Evolutionary conservation across 768 basidiomycete species (phyloP).

Genomic region (Podaxis sp.): DNA sequence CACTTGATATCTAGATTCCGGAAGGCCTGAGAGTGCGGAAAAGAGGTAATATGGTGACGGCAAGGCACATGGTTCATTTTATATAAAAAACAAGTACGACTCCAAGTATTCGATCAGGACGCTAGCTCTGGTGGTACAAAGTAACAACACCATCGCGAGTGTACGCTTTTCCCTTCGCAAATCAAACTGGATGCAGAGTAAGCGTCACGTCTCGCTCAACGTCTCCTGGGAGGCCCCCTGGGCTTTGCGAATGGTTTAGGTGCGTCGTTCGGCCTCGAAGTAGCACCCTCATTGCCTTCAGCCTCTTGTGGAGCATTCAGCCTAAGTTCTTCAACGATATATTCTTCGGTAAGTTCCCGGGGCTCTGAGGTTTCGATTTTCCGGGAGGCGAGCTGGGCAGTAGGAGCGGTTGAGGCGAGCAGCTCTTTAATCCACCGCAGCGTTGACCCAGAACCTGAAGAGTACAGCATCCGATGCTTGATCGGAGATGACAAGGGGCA

Average conservation of each 20-base stretch:
- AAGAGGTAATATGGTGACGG: not conserved
- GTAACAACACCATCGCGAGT: not conserved
- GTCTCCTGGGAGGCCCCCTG: slow-evolving; percentile 63
- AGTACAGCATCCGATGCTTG: slow-evolving; percentile 89
- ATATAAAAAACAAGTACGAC: not conserved
- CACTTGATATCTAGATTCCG: not conserved
- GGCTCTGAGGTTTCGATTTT: slow-evolving; percentile 88
- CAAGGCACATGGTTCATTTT: not conserved
- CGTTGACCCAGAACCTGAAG: slow-evolving; percentile 60
- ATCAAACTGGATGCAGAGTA: not conserved
- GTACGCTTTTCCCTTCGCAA: no score
- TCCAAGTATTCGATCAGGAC: not conserved
- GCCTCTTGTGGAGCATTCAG: slow-evolving; percentile 16
- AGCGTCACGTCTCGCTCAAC: slow-evolving; percentile 3
- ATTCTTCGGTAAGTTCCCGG: slow-evolving; percentile 63
- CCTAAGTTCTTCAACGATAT: slow-evolving; percentile 59
- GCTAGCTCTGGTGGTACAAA: not conserved
- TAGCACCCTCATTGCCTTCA: slow-evolving; percentile 12
- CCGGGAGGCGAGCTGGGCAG: slow-evolving; percentile 43
- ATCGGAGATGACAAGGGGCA: slow-evolving; percentile 82
- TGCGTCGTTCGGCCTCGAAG: slow-evolving; percentile 24
- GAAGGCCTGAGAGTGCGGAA: not conserved
- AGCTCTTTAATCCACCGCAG: slow-evolving; percentile 57
- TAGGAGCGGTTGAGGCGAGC: slow-evolving; percentile 41
- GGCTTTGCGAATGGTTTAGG: slow-evolving; percentile 67